Conservation (phyloP, 257 asterid species). For the Solanum clarkiae region DNA sequence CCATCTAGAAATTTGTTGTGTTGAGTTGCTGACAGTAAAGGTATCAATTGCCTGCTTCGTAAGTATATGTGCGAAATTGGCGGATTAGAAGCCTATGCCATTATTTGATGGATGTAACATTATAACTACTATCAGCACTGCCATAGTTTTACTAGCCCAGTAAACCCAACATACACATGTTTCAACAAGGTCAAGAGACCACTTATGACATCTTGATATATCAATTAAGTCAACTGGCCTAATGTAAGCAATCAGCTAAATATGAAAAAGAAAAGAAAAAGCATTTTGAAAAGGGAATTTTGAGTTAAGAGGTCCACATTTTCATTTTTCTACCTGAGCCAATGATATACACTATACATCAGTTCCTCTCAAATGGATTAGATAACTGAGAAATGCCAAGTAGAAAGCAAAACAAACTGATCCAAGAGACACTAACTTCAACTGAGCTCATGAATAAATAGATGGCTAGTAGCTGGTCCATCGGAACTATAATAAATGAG, state of each 20-base stretch:
- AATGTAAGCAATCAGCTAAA: neutral
- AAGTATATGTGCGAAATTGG: neutral
- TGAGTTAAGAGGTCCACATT: neutral
- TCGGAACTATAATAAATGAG: neutral
- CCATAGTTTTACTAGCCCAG: neutral
- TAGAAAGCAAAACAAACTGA: neutral
- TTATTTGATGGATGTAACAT: neutral
- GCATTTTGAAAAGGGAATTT: neutral
- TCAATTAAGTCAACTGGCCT: neutral
- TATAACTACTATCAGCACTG: neutral
- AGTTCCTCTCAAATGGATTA: neutral
- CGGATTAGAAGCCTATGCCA: neutral
- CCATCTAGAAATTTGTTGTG: neutral
- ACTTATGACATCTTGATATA: neutral
- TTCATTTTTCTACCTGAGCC: neutral
- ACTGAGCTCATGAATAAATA: neutral
- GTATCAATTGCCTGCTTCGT: neutral
- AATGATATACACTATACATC: neutral
- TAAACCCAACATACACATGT: neutral
- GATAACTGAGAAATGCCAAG: neutral
- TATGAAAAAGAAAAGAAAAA: neutral
- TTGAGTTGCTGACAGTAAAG: neutral
- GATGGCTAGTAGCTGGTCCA: neutral
- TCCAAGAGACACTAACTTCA: neutral
- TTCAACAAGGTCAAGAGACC: neutral